Percentiles rank a stretch among this genome's conserved stretches.
phyloP scores from a whole-genome alignment of 2,329 filamentous ascomycete species.

The Aureobasidium mangrovei region DNA sequence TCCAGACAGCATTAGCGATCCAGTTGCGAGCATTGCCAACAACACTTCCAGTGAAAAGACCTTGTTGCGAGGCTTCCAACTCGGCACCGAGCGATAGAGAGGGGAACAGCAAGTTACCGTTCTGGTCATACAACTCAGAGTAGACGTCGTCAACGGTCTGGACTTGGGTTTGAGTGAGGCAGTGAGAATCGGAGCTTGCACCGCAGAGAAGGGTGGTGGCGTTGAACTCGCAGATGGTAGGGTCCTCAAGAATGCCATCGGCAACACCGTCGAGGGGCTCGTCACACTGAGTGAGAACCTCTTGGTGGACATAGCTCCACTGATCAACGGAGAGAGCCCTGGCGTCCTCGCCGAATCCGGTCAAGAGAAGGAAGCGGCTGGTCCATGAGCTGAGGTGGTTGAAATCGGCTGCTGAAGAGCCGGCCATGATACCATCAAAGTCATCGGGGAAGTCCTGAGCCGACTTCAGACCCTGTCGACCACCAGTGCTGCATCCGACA shows the following conservation, averaged over 20 bases:
- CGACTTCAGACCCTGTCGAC: slow-evolving; percentile 40
- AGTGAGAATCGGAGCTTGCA: slow-evolving; percentile 29
- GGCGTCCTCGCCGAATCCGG: slow-evolving; percentile 31
- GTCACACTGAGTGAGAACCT: slow-evolving; percentile 43
- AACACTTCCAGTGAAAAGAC: slow-evolving; percentile 33
- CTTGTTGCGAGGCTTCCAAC: slow-evolving; percentile 18
- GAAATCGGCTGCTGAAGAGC: slow-evolving; percentile 36
- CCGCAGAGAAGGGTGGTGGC: slow-evolving; percentile 33
- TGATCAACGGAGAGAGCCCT: slow-evolving; percentile 33
- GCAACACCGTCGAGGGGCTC: slow-evolving; percentile 38
- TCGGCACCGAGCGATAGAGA: slow-evolving; percentile 43
- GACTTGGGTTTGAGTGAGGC: slow-evolving; percentile 38
- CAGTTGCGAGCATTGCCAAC: slow-evolving; percentile 40
- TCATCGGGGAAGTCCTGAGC: slow-evolving; percentile 38
- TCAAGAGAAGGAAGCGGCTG: slow-evolving; percentile 34
- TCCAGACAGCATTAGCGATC: slow-evolving; percentile 43
- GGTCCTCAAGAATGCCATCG: slow-evolving; percentile 42
- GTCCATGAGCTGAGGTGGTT: slow-evolving; percentile 38
- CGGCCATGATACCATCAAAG: slow-evolving; percentile 39
- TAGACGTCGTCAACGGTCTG: slow-evolving; percentile 37
- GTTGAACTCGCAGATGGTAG: slow-evolving; percentile 34
- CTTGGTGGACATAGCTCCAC: slow-evolving; percentile 36
- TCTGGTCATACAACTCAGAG: slow-evolving; percentile 33
- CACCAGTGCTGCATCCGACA: slow-evolving; percentile 41
- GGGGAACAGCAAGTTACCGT: slow-evolving; percentile 42